phyloP scores from a whole-genome alignment of 1,139 yeast genomes.

The Candida sanyaensis region DNA sequence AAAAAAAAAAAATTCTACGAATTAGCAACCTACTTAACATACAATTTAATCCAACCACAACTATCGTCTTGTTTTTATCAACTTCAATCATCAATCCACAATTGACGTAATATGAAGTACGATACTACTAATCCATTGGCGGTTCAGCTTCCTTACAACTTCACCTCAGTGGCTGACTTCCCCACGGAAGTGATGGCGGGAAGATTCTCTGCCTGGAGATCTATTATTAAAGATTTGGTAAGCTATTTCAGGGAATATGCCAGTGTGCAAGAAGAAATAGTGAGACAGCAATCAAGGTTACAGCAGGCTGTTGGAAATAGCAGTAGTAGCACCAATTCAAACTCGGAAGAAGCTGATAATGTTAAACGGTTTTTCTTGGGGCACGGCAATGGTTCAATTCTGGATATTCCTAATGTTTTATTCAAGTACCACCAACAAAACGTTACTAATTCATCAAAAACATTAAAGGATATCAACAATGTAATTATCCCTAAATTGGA shows the following conservation, averaged over 20 bases:
- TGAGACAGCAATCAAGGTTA: slow-evolving; percentile 77
- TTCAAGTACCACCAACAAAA: slow-evolving; percentile 74
- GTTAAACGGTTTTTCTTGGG: slow-evolving; percentile 64
- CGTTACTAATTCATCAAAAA: slow-evolving; percentile 64
- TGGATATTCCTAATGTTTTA: slow-evolving; percentile 76
- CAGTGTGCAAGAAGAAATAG: slow-evolving; percentile 83
- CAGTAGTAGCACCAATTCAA: slow-evolving; percentile 4
- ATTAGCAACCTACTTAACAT: not conserved
- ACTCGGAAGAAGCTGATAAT: slow-evolving; percentile 13
- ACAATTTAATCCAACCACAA: not conserved
- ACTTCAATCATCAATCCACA: not conserved
- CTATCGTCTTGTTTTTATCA: not conserved
- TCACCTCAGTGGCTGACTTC: slow-evolving; percentile 33
- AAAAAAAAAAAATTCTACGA: not conserved
- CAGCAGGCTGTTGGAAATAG: slow-evolving; percentile 66
- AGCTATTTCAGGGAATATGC: slow-evolving; percentile 79
- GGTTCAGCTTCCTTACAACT: slow-evolving; percentile 40
- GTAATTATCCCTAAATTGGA: slow-evolving; percentile 82
- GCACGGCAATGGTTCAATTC: slow-evolving; percentile 77
- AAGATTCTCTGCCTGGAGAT: slow-evolving; percentile 86
- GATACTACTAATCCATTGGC: slow-evolving; percentile 35
- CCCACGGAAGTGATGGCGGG: slow-evolving; percentile 88
- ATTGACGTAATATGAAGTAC: slow-evolving; percentile 12
- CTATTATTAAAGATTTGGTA: slow-evolving; percentile 71
- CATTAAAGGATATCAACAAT: slow-evolving; percentile 69